Evolutionary conservation across 176 grass and related monocot species (phyloP).

Genomic region (Bolboschoenus planiculmis): DNA sequence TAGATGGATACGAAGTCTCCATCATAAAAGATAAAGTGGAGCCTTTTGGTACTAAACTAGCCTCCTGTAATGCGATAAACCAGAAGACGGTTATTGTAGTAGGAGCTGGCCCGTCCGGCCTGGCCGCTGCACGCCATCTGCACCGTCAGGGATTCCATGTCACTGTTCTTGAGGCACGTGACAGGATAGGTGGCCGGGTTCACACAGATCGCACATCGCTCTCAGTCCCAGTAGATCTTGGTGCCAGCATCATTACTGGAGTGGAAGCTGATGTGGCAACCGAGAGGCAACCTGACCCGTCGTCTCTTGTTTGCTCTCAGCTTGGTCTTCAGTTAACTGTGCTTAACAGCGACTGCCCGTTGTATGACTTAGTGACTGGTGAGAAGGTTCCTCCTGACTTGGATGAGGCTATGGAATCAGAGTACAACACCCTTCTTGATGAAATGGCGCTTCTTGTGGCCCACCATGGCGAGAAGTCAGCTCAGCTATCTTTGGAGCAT

Average conservation of each 20-base stretch:
- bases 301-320: conserved; percentile 90
- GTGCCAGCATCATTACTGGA: conserved; percentile 99
- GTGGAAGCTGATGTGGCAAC: conserved; percentile 92
- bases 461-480: conserved; percentile 81
- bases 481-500: conserved; percentile 79
- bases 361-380: conserved; percentile 86
- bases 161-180: conserved; percentile 91
- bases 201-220: conserved; percentile 78
- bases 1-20: background rate
- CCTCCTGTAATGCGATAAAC: conserved; percentile 22
- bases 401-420: conserved; percentile 71
- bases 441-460: conserved; percentile 82
- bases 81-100: conserved; percentile 65
- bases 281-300: conserved; percentile 90
- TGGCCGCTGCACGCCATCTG: conserved; percentile 89
- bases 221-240: conserved; percentile 97
- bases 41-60: background rate
- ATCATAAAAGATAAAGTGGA: background rate
- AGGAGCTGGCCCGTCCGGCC: conserved; percentile 91
- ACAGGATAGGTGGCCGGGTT: conserved; percentile 88
- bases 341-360: conserved; percentile 91
- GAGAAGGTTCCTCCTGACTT: conserved; percentile 76
- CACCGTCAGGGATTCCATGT: conserved; percentile 71
- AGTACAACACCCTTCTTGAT: conserved; percentile 91
- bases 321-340: conserved; percentile 83